These are phyloP conservation scores for Geranomyces michiganensis DNA, from an alignment of 192 early-diverging fungal species.

Conservation along the genomic window DNA sequence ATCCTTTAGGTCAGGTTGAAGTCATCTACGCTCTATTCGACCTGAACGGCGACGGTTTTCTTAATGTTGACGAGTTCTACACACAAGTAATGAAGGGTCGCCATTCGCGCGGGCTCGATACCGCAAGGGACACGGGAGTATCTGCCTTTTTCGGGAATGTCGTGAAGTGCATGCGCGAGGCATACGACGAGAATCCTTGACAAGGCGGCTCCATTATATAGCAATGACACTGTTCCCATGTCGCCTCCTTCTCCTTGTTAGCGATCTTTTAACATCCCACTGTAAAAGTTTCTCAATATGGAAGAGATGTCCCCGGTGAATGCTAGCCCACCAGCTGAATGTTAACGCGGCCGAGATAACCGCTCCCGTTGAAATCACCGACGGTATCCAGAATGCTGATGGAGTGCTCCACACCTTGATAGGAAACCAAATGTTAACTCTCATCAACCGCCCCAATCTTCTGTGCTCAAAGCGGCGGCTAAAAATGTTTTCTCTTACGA, in stretches of 20 bases:
- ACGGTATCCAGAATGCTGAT: constrained; percentile 38
- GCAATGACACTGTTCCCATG: too few relatives aligned
- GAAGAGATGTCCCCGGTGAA: constrained; percentile 35
- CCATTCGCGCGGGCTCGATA: constrained; percentile 26
- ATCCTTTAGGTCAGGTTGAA: constrained; percentile 31
- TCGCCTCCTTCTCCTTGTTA: too few relatives aligned
- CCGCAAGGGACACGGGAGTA: constrained; percentile 16
- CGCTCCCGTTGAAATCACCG: constrained; percentile 26
- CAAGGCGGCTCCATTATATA: too few relatives aligned
- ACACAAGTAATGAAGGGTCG: constrained; percentile 33
- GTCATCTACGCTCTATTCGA: constrained; percentile 42
- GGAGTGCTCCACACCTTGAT: constrained; percentile 37
- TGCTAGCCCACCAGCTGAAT: constrained; percentile 28
- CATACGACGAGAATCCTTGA: constrained; percentile 19
- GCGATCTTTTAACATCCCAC: neutral
- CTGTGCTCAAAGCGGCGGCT: neutral
- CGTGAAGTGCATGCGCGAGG: constrained; percentile 8
- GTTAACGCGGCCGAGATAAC: constrained; percentile 36
- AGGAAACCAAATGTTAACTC: neutral
- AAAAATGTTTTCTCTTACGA: constrained; percentile 23
- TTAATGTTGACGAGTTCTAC: constrained; percentile 40
- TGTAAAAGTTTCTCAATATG: constrained; percentile 26
- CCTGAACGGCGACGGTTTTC: constrained; percentile 26
- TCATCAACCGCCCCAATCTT: neutral
- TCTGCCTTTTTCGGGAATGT: constrained; percentile 15